These are phyloP conservation scores for Trichoderma pleuroti DNA, from an alignment of 2,329 filamentous ascomycete species.

Conservation along the genomic window DNA sequence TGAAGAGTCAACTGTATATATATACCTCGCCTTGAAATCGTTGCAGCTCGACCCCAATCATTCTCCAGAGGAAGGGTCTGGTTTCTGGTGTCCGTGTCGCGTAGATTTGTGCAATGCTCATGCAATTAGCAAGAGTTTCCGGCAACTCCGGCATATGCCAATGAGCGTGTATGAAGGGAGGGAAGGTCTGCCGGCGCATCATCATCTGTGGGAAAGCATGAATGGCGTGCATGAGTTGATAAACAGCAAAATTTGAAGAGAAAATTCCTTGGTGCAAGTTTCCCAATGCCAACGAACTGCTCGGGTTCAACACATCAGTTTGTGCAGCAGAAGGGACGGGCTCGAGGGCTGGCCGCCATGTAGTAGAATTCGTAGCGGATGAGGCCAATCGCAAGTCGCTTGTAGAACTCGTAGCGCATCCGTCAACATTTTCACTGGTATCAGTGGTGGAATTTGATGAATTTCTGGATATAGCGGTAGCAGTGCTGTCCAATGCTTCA, in stretches of 20 bases:
- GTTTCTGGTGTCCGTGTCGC: neutral
- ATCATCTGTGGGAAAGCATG: constrained; percentile 6
- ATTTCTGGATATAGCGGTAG: neutral
- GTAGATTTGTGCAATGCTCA: neutral
- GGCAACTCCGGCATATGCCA: neutral
- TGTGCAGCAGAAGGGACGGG: neutral
- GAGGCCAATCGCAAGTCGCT: no score
- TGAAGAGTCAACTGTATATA: neutral
- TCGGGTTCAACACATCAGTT: neutral
- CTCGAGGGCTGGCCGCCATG: neutral
- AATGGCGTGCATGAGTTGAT: neutral
- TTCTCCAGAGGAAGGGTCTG: neutral
- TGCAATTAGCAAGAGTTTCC: neutral
- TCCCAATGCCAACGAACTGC: neutral
- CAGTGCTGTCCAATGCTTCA: neutral
- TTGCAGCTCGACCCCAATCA: neutral
- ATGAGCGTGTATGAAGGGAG: neutral
- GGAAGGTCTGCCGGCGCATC: neutral
- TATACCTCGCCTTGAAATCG: neutral
- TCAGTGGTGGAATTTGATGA: neutral
- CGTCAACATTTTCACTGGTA: neutral
- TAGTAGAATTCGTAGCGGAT: neutral
- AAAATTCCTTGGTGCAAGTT: neutral
- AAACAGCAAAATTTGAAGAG: neutral
- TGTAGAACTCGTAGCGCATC: neutral